Evolutionary conservation across 192 early-diverging fungal species (phyloP), one percentile per base, ranked within the genome.

Genomic region (Backusella circina): DNA sequence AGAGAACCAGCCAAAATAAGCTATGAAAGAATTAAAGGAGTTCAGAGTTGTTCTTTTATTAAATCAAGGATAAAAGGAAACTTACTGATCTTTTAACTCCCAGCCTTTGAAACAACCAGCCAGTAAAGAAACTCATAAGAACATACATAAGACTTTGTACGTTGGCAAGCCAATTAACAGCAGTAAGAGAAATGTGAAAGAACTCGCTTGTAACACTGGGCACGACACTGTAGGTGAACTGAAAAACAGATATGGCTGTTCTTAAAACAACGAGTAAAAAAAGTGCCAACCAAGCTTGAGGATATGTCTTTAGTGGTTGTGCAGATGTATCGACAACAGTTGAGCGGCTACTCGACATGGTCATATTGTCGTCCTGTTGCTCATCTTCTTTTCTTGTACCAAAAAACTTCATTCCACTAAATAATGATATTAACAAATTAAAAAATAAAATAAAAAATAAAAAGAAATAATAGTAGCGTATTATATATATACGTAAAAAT

Each of bases 111-210:
- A 78, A 82, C 15, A 82, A 36, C 80, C 80, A 82, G 1, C 76
- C 80, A 15, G 80, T 82, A 61, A 75, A 70, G 12, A 82, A 74
- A 38, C 76, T 78, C 68, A 82, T 61, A 18, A 78, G 57, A 15
- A 81, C 79, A 67, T 81, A 81, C n/a, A 81, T 72, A 4, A 81
- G 32, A 26, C 75, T 73, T 73, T 77, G 76, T 31, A 82, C 69
- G 47, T 82, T 82, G n/a, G 77, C 67, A 9, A 82, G 70, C 80
- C 80, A 82, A 71, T 77, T 82, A 33, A 82, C 65, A 13, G 76
- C 76, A 21, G 76, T 73, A 35, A 82, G 44, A 68, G 68, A 66
- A 5, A 82, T 77, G 15, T 57, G 44, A 57, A 82, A 75, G 32
- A 70, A 74, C 30, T 78, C 76, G 5, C 67, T 70, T 0, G 71